Conservation (phyloP, 352 stramenopile genomes). For the Phytophthora cryptogea region DNA sequence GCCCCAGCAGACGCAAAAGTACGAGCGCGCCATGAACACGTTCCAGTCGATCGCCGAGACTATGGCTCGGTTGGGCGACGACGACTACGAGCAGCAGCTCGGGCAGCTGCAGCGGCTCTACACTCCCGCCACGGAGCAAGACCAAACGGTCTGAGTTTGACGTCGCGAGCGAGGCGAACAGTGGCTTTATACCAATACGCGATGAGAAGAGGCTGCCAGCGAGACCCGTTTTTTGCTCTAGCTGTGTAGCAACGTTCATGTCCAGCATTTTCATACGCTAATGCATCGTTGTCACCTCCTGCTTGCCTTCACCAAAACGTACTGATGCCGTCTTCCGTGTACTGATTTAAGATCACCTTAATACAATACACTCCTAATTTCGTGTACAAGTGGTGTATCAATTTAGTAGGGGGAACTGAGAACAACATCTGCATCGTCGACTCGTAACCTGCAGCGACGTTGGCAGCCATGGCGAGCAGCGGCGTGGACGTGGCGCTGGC, state of each 20-base stretch:
- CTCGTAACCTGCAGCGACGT: slow-evolving; percentile 13
- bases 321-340: not conserved
- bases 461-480: slow-evolving; percentile 49
- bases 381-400: not conserved
- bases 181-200: slow-evolving; percentile 22
- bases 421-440: slow-evolving; percentile 35
- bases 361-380: not conserved
- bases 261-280: slow-evolving; percentile 14
- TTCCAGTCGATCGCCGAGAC: slow-evolving; percentile 75
- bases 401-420: slow-evolving; percentile 26
- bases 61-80: slow-evolving; percentile 71
- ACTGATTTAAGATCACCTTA: too few species aligned
- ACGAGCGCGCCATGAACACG: slow-evolving; percentile 67
- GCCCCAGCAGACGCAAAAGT: slow-evolving; percentile 75
- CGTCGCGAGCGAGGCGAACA: not conserved
- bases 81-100: slow-evolving; percentile 78
- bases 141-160: slow-evolving; percentile 61
- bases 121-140: slow-evolving; percentile 49
- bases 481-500: slow-evolving; percentile 61
- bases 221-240: not conserved
- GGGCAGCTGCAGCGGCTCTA: slow-evolving; percentile 81
- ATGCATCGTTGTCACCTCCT: slow-evolving; percentile 3
- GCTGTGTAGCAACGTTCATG: slow-evolving; percentile 17
- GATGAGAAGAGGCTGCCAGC: slow-evolving; percentile 12
- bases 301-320: slow-evolving; percentile 5